Evolutionary conservation across 371 early-diverging fungal species (phyloP).

Genomic region (Lichtheimia hyalospora): DNA sequence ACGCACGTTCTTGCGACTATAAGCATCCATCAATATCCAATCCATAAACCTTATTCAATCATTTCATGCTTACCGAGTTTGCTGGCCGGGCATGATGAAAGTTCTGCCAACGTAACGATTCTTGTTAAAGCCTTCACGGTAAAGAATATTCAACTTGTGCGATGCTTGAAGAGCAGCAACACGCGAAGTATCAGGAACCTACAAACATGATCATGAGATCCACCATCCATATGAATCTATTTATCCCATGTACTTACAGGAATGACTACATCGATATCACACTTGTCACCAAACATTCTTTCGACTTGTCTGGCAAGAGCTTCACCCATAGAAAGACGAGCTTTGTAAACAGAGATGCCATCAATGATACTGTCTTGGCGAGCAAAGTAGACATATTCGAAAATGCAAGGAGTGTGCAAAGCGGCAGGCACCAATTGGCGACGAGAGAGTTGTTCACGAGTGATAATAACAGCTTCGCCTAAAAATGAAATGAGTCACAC

Average conservation of each 20-base stretch:
- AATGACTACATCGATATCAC: slow-evolving; percentile 96
- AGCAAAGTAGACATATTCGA: slow-evolving; percentile 98
- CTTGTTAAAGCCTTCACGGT: slow-evolving; percentile 98
- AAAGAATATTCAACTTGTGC: slow-evolving; percentile 80
- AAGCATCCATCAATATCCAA: not conserved
- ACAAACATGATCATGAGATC: slow-evolving; percentile 1
- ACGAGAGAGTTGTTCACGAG: slow-evolving; percentile 63
- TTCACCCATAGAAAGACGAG: slow-evolving; percentile 96
- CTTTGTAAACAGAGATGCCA: slow-evolving; percentile 96
- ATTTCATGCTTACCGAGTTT: slow-evolving; percentile 38
- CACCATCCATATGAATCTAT: not conserved
- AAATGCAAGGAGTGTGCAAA: slow-evolving; percentile 90
- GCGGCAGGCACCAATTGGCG: slow-evolving; percentile 62
- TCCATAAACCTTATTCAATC: not conserved
- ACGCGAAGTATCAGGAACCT: slow-evolving; percentile 95
- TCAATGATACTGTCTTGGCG: slow-evolving; percentile 97
- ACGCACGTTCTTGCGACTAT: slow-evolving; percentile 88
- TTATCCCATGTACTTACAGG: slow-evolving; percentile 60
- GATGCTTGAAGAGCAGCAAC: slow-evolving; percentile 92
- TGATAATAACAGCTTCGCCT: slow-evolving; percentile 90
- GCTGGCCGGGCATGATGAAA: slow-evolving; percentile 98
- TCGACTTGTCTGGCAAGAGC: slow-evolving; percentile 84
- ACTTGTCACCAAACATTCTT: slow-evolving; percentile 62
- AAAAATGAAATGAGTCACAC: too few relatives aligned
- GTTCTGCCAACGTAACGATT: slow-evolving; percentile 97